Evolutionary conservation across 352 stramenopile species (phyloP), one percentile per base, ranked within the genome.

Genomic region (Phytophthora colocasiae): DNA sequence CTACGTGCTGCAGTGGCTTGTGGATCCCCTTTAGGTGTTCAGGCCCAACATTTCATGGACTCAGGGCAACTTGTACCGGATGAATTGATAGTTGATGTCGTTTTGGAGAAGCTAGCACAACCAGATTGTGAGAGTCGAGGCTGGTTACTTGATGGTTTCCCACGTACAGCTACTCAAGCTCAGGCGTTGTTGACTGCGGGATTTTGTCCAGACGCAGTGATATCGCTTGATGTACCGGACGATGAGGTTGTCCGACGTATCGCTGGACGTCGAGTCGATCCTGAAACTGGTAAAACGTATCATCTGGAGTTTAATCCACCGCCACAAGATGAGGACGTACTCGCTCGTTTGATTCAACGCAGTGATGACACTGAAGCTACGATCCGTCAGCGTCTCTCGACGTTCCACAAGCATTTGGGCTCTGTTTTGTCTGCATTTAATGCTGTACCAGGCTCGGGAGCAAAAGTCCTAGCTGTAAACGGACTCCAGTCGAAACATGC

Each of bases 251-350:
- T 98, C 66, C 97, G 98, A 54, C 91, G 97, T 53, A 99, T 99
- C 53, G 98, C 93, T 36, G 97, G 97, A 47, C 86, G 97, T 32
- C 95, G 96, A 59, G 92, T 99, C 32, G 96, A 99, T 73, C 95
- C 97, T 24, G 85, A 87, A 32, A 97, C 81, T 3, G 94, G 96
- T 69, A 94, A 97, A 57, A 98, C 90, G 51, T 99, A 99, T 75
- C 97, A 99, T 54, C 78, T 98, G 6, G 97, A 98, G 71, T 99
- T 98, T 76, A 97, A 97, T 59, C 96, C 96, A n/a, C 97, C 97
- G 6, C 64, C 83, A 7, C 69, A 86, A 14, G 86, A 84, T 54
- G 88, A 86, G 49, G 74, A 71, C 31, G 75, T 83, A 41, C 88
- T 73, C 34, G 85, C 66, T 65, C 92, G 82, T 24, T 68, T 95